These are phyloP conservation scores for Paralagenidium karlingii DNA, from an alignment of 352 stramenopile species.

Conservation along the genomic window DNA sequence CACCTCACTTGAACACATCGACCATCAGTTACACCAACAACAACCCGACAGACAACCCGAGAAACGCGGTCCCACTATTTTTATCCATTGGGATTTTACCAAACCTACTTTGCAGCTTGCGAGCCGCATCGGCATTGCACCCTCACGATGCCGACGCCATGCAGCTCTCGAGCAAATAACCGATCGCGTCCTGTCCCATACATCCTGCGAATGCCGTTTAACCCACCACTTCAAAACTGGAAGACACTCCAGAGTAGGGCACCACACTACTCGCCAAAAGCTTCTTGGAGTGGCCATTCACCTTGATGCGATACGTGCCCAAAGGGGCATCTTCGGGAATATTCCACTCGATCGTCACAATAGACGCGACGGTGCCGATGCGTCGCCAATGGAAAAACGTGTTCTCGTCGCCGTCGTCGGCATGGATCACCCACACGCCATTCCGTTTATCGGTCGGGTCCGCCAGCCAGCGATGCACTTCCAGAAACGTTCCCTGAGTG, in stretches of 20 bases:
- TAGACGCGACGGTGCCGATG: conserved; percentile 47
- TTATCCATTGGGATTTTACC: no score
- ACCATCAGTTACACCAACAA: no score
- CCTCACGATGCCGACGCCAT: no score
- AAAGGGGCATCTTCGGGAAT: conserved; percentile 28
- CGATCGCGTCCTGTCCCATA: no score
- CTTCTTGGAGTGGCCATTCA: conserved; percentile 68
- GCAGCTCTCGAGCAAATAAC: no score
- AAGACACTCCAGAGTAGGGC: conserved; percentile 45
- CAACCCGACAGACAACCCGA: no score
- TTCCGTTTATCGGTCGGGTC: conserved; percentile 16
- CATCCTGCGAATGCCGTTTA: no score
- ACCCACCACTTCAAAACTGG: conserved; percentile 34
- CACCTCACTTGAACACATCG: no score
- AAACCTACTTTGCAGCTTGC: no score
- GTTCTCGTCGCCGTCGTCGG: conserved; percentile 56
- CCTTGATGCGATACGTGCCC: conserved; percentile 62
- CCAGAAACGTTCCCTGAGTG: conserved; percentile 62
- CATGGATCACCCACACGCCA: conserved; percentile 57
- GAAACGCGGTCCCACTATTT: no score
- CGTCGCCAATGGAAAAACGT: conserved; percentile 72
- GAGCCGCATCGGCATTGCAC: no score
- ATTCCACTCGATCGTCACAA: conserved; percentile 57
- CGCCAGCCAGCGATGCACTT: conserved; percentile 55
- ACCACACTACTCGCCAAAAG: conserved; percentile 32